These are phyloP conservation scores for Cocos nucifera DNA, from an alignment of 176 grass and related monocot species.

Conservation along the genomic window DNA sequence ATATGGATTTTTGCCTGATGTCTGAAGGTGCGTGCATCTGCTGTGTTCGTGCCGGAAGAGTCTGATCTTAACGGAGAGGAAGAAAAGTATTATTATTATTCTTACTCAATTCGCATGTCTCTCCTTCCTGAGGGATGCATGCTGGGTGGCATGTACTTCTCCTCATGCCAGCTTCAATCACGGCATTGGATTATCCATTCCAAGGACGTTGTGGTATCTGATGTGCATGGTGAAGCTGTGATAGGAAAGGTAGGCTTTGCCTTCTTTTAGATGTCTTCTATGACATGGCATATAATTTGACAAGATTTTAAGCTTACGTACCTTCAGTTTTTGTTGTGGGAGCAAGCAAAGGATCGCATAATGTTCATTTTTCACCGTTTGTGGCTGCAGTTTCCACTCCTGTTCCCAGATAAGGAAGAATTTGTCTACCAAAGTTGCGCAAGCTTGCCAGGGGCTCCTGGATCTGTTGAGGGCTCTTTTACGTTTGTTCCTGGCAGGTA, in stretches of 20 bases:
- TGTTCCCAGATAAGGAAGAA: slow-evolving; percentile 55
- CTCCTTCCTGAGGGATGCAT: slow-evolving; percentile 74
- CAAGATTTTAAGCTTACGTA: no score
- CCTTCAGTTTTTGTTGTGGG: no score
- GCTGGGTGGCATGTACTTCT: slow-evolving; percentile 54
- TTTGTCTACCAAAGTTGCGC: slow-evolving; percentile 89
- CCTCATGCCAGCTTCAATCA: slow-evolving; percentile 66
- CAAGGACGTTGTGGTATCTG: slow-evolving; percentile 26
- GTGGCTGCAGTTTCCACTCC: slow-evolving; percentile 56
- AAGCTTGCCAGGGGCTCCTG: slow-evolving; percentile 27
- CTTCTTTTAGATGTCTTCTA: slow-evolving; percentile 1
- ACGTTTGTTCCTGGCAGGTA: slow-evolving; percentile 93
- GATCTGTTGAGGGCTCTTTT: slow-evolving; percentile 82
- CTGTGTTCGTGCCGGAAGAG: slow-evolving; percentile 63
- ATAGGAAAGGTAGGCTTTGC: slow-evolving; percentile 58
- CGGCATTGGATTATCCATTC: slow-evolving; percentile 74
- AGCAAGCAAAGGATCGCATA: no score
- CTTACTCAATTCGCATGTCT: slow-evolving; percentile 82
- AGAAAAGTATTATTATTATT: slow-evolving; percentile 24
- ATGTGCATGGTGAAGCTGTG: slow-evolving; percentile 63
- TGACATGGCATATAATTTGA: no score
- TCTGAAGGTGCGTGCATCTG: slow-evolving; percentile 71
- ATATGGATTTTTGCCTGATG: not conserved
- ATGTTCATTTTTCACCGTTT: no score
- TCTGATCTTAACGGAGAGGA: not conserved